Evolutionary conservation across 2,329 filamentous ascomycete species (phyloP).

Genomic region (Pestalotiopsis sp.): DNA sequence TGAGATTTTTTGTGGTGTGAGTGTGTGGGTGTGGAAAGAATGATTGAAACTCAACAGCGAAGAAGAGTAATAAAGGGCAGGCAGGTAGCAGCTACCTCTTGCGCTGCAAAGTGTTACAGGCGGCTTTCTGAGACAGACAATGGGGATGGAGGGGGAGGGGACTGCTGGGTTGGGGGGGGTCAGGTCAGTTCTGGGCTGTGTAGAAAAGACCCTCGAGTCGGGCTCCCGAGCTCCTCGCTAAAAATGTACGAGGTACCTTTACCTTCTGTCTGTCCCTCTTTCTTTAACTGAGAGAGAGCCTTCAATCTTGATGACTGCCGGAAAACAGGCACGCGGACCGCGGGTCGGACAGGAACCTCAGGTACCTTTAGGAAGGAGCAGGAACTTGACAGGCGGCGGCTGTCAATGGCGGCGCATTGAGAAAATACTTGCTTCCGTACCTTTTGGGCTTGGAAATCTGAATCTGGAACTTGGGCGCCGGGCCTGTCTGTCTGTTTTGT

Average conservation of each 20-base stretch:
- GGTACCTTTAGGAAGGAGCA: neutral
- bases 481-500: neutral
- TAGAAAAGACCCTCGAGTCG: neutral
- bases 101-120: constrained; percentile 42
- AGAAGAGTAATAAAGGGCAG: constrained; percentile 1
- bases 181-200: neutral
- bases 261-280: neutral
- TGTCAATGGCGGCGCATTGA: neutral
- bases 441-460: too few species aligned
- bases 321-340: neutral
- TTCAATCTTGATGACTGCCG: neutral
- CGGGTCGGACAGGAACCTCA: neutral
- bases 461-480: neutral
- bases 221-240: neutral
- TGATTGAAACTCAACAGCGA: neutral
- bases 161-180: neutral
- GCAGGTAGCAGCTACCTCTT: constrained; percentile 29
- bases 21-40: neutral
- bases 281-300: neutral
- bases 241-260: neutral
- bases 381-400: neutral
- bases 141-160: constrained; percentile 21
- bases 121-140: constrained; percentile 43
- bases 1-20: neutral
- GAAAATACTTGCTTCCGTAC: too few species aligned